Evolutionary conservation across 2,329 filamentous ascomycete genomes (phyloP).

Genomic region (Paecilomyces variotii): DNA sequence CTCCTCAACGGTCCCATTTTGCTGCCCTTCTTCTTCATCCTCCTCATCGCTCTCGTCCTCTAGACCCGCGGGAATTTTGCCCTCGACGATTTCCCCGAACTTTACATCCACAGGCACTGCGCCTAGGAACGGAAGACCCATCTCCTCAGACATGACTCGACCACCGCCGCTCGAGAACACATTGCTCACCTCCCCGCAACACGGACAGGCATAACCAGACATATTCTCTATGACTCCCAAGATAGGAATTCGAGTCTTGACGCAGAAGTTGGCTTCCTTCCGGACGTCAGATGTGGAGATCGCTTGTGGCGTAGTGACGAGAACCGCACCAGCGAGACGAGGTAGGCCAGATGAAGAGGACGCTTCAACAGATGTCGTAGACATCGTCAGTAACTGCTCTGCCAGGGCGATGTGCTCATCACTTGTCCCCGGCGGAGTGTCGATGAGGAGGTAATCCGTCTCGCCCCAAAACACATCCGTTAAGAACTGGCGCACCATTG

Average conservation of each 20-base stretch:
- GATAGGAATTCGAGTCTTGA: conserved; percentile 69
- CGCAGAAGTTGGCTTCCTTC: conserved; percentile 90
- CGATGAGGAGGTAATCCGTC: conserved; percentile 87
- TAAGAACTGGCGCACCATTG: conserved; percentile 95
- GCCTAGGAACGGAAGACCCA: conserved; percentile 74
- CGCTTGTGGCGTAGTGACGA: conserved; percentile 94
- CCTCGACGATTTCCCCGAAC: conserved; percentile 81
- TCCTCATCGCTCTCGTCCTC: conserved; percentile 17
- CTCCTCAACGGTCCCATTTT: conserved; percentile 5
- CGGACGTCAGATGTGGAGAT: conserved; percentile 88
- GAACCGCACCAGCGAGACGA: conserved; percentile 76
- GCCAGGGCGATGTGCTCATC: conserved; percentile 96
- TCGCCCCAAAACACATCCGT: conserved; percentile 81
- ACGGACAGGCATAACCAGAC: conserved; percentile 50
- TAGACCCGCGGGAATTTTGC: conserved; percentile 14
- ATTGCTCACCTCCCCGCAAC: conserved; percentile 76
- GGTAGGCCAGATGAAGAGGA: conserved; percentile 27
- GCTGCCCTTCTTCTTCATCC: conserved; percentile 3
- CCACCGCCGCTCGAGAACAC: conserved; percentile 90
- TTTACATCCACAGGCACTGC: conserved; percentile 87
- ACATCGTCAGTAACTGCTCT: conserved; percentile 62
- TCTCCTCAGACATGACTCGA: conserved; percentile 78
- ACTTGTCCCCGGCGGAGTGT: conserved; percentile 91
- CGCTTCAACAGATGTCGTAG: conserved; percentile 18
- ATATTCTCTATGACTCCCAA: conserved; percentile 96